A percentile compares a stretch with the other conserved stretches of the same genome.
These are phyloP conservation scores for Metschnikowia kunwiensis DNA, from an alignment of 805 yeast species.

Conservation along the genomic window DNA sequence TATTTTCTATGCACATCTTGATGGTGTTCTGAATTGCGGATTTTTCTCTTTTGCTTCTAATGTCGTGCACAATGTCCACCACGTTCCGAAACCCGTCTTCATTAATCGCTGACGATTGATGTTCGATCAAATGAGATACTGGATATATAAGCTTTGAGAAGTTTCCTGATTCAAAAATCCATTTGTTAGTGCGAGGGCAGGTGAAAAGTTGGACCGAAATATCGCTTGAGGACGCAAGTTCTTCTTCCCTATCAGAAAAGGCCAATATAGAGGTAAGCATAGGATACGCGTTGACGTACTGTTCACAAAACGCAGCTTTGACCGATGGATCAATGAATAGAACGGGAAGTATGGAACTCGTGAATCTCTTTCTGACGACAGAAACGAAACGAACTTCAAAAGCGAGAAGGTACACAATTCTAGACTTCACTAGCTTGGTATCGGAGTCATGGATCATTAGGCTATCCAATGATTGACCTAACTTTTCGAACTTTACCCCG, in stretches of 20 bases:
- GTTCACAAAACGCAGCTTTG: slow-evolving; percentile 50
- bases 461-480: slow-evolving; percentile 4
- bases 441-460: slow-evolving; percentile 1
- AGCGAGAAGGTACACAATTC: slow-evolving; percentile 56
- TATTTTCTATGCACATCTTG: slow-evolving; percentile 28
- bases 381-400: slow-evolving; percentile 62
- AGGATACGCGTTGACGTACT: slow-evolving; percentile 54
- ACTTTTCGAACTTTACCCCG: neutral
- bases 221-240: slow-evolving; percentile 31
- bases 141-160: slow-evolving; percentile 46
- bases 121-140: slow-evolving; percentile 41
- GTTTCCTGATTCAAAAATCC: slow-evolving; percentile 22
- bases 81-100: slow-evolving; percentile 35
- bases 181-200: slow-evolving; percentile 39
- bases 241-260: slow-evolving; percentile 50
- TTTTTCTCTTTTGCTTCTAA: slow-evolving; percentile 17
- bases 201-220: slow-evolving; percentile 41
- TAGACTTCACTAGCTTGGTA: slow-evolving; percentile 31
- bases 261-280: slow-evolving; percentile 47
- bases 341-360: slow-evolving; percentile 51
- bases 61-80: slow-evolving; percentile 21
- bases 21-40: slow-evolving; percentile 31
- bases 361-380: slow-evolving; percentile 44
- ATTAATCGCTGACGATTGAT: slow-evolving; percentile 35
- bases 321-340: slow-evolving; percentile 48